Base-by-base conservation (phyloP, 257 asterid species). In the Solanum chiquidenum region DNA sequence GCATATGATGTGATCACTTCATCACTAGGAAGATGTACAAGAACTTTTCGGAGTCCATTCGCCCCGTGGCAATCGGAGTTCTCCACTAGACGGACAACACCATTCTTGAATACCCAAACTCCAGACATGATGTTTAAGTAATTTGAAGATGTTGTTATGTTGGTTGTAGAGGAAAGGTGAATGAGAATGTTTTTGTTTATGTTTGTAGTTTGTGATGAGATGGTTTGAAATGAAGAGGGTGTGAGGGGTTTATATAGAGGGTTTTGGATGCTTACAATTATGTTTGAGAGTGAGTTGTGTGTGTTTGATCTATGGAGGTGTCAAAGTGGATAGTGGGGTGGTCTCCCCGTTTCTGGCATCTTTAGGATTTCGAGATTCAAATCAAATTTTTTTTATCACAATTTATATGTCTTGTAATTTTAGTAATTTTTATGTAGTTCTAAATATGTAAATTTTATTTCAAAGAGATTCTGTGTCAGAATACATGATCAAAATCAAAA, bases 101-200 rank as follows among this genome's bases (percentile, higher is more conserved):
- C 93, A 29, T 89, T 90, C 74, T 89, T 89, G 91, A 91, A 91
- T 13, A 90, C 88, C 93, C 93, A 91, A 55, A 91, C 93, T 3
- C 93, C 93, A 2, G 93, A 89, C 93, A 91, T 91, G 16, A 91
- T 91, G 11, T 42, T 44, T 75, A 23, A 25, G 18, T 74, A 21
- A 27, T 25, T 71, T 42, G 60, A 77, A 20, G 7, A 76, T 12
- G 83, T 38, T 23, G 14, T 74, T 27, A 76, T 12, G 83, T 38
- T 23, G 14, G 35, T 27, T 49, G 42, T 29, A 9, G 85, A 80
- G 40, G 27, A 80, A 80, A 80, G 27, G 40, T 9, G 29, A 49
- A 29, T 29, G 20, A 46, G 42, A 46, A 44, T 79, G 31, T 44
- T 64, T 64, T 64, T 64, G 7, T 64, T 6, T 68, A 2, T 25